Conservation (phyloP, 345 rosid genomes). For the Citrus australasica region DNA sequence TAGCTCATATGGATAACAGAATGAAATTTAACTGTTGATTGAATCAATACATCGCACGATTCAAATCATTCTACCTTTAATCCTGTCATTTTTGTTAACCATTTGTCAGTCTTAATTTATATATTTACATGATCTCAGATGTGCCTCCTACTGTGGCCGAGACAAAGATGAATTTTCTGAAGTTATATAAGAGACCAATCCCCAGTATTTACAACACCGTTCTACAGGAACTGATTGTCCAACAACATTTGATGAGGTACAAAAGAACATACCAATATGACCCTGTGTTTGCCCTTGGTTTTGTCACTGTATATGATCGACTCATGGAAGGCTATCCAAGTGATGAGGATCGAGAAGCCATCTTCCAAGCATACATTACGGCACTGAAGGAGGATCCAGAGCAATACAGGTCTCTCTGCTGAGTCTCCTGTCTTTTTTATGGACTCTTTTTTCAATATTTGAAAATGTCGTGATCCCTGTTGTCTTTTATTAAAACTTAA, state of each 20-base stretch:
- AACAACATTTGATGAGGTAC: constrained; percentile 92
- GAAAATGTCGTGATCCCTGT: neutral
- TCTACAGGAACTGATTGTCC: constrained; percentile 87
- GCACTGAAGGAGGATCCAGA: constrained; percentile 88
- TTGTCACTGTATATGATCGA: constrained; percentile 90
- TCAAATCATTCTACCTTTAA: neutral
- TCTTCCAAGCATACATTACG: constrained; percentile 74
- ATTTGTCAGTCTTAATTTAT: constrained; percentile 5
- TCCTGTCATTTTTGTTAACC: neutral
- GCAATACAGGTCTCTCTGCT: constrained; percentile 67
- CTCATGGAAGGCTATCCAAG: constrained; percentile 99
- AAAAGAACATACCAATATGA: constrained; percentile 81
- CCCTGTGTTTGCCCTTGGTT: constrained; percentile 91
- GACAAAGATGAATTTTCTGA: constrained; percentile 75
- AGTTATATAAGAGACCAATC: constrained; percentile 82
- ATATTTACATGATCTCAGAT: constrained; percentile 41
- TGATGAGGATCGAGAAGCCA: constrained; percentile 82
- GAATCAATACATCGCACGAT: neutral
- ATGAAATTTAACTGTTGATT: neutral
- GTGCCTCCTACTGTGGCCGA: constrained; percentile 86
- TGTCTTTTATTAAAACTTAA: neutral
- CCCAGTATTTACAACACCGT: constrained; percentile 90
- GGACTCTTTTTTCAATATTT: neutral
- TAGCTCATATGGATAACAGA: neutral
- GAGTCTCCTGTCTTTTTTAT: neutral